Percentiles rank a stretch among this genome's conserved stretches.
Conservation (phyloP, 192 early-diverging fungal species). For the Phycomyces nitens region DNA sequence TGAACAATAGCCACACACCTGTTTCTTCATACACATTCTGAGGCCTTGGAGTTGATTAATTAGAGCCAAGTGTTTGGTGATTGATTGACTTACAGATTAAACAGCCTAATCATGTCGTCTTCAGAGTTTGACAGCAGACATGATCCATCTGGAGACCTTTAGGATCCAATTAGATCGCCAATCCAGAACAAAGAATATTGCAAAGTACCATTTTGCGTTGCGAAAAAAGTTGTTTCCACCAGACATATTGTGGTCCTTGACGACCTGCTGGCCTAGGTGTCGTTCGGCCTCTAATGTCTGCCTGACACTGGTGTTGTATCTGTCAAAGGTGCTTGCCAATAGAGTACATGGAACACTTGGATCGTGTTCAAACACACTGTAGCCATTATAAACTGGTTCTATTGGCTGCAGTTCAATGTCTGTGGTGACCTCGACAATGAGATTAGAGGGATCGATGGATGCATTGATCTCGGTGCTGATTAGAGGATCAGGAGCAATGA, state of each 20-base stretch:
- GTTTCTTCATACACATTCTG: constrained; percentile 3
- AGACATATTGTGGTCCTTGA: neutral
- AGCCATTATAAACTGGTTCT: neutral
- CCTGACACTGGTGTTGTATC: neutral
- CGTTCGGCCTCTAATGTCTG: neutral
- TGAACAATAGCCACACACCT: neutral
- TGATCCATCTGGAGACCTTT: constrained; percentile 68
- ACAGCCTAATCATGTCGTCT: constrained; percentile 57
- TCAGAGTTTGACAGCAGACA: constrained; percentile 60
- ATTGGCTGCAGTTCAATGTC: too few species aligned
- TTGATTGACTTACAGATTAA: constrained; percentile 41
- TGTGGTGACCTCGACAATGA: too few species aligned
- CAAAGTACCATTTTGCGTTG: constrained; percentile 57
- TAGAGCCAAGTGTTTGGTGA: constrained; percentile 6
- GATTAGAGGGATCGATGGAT: too few species aligned
- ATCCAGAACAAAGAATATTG: too few species aligned
- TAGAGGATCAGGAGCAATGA: too few species aligned
- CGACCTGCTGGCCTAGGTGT: neutral
- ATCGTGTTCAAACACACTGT: constrained; percentile 9
- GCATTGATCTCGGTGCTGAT: too few species aligned
- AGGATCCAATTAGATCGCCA: neutral
- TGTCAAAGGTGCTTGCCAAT: neutral
- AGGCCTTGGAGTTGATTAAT: constrained; percentile 15
- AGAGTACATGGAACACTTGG: neutral
- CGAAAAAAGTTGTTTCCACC: constrained; percentile 56